Evolutionary conservation across 129 eudicot species (phyloP).

Genomic region (Flaveria linearis): DNA sequence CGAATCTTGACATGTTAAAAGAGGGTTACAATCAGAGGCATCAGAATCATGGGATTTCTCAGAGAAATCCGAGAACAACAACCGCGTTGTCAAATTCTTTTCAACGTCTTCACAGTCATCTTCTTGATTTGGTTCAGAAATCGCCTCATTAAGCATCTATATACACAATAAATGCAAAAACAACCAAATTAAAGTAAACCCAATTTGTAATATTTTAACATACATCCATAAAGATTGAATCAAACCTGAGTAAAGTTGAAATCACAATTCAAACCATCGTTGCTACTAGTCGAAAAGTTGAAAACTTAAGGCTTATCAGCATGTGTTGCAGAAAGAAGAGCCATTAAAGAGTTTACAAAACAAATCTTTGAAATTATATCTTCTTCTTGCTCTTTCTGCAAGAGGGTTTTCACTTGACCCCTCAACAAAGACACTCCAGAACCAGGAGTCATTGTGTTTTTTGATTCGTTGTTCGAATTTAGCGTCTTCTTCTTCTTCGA

Average conservation of each 20-base stretch:
- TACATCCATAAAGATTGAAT: background rate
- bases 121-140: slow-evolving; percentile 27
- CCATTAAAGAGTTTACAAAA: slow-evolving; percentile 42
- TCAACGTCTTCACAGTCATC: slow-evolving; percentile 44
- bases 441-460: slow-evolving; percentile 47
- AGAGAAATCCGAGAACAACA: slow-evolving; percentile 67
- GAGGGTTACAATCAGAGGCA: slow-evolving; percentile 47
- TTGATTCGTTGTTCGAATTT: background rate
- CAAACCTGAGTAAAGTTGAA: slow-evolving; percentile 65
- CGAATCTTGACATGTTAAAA: slow-evolving; percentile 24
- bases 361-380: slow-evolving; percentile 56
- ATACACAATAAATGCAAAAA: background rate
- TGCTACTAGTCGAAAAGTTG: slow-evolving; percentile 19
- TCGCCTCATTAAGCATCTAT: slow-evolving; percentile 53
- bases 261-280: slow-evolving; percentile 37
- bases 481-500: slow-evolving; percentile 49
- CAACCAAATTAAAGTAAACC: background rate
- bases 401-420: slow-evolving; percentile 80
- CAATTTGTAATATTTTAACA: background rate
- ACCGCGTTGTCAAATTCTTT: slow-evolving; percentile 58
- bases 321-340: slow-evolving; percentile 77
- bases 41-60: slow-evolving; percentile 61
- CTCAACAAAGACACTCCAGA: slow-evolving; percentile 88
- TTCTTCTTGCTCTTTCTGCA: slow-evolving; percentile 87
- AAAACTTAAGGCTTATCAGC: slow-evolving; percentile 73